Conservation (phyloP, 495 filamentous ascomycete species). For the Xylaria bambusicola region DNA sequence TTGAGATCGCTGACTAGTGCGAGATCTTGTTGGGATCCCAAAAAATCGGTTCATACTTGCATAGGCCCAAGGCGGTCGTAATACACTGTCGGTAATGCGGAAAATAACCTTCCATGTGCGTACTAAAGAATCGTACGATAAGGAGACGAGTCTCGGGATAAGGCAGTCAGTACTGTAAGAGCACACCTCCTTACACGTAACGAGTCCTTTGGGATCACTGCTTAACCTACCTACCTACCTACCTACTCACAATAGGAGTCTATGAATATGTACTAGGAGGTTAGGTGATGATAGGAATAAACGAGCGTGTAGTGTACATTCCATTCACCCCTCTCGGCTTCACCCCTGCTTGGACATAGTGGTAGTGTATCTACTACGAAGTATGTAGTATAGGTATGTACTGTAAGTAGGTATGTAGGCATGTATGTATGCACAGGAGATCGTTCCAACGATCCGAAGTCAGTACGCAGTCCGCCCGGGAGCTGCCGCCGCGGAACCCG, state of each 20-base stretch:
- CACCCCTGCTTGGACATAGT: too few species aligned
- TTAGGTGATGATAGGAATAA: too few species aligned
- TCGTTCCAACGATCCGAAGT: slow-evolving; percentile 1
- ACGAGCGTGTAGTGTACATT: too few species aligned
- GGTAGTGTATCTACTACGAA: too few species aligned
- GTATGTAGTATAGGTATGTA: too few species aligned
- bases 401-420: too few species aligned
- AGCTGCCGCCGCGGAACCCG: slow-evolving; percentile 16
- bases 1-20: slow-evolving; percentile 3
- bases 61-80: slow-evolving; percentile 12
- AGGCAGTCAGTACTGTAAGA: neutral
- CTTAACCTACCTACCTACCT: too few species aligned
- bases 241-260: too few species aligned
- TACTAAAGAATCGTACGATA: slow-evolving; percentile 21
- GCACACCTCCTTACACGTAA: neutral
- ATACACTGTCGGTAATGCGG: slow-evolving; percentile 4
- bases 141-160: slow-evolving; percentile 4
- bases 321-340: too few species aligned
- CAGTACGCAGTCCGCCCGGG: slow-evolving; percentile 6
- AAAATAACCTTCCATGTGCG: slow-evolving; percentile 10
- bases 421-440: neutral
- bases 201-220: too few species aligned
- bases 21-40: slow-evolving; percentile 1
- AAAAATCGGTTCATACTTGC: slow-evolving; percentile 22
- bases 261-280: too few species aligned